Evolutionary conservation across 2,329 filamentous ascomycete species (phyloP).

Genomic region (Macrophomina phaseolina): DNA sequence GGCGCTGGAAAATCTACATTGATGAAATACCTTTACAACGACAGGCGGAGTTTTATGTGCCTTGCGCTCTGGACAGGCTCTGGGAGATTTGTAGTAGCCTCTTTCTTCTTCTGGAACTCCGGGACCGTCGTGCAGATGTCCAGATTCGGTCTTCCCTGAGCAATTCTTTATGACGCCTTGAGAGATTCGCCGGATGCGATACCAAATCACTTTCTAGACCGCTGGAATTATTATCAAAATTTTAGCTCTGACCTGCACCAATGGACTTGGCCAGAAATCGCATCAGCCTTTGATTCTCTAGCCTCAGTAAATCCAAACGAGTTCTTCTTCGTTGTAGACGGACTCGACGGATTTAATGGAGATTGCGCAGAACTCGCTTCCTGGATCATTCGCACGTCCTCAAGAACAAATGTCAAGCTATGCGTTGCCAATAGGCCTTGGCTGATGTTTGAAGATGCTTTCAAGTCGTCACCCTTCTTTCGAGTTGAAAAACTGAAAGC

Average conservation of each 20-base stretch:
- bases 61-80: neutral
- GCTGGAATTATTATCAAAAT: neutral
- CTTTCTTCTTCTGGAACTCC: slow-evolving; percentile 27
- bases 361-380: neutral
- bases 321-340: slow-evolving; percentile 27
- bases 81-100: neutral
- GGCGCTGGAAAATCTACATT: slow-evolving; percentile 56
- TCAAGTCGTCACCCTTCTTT: slow-evolving; percentile 3
- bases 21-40: slow-evolving; percentile 41
- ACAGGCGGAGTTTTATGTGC: slow-evolving; percentile 3
- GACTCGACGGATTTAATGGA: slow-evolving; percentile 26
- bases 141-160: neutral
- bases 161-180: slow-evolving; percentile 12
- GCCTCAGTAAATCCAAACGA: neutral
- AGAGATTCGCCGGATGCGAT: neutral
- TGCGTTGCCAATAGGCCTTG: slow-evolving; percentile 14
- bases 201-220: neutral
- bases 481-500: slow-evolving; percentile 14
- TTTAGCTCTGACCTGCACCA: neutral
- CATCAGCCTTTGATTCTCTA: neutral
- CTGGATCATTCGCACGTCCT: neutral
- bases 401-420: slow-evolving; percentile 9
- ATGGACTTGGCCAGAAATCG: neutral
- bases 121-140: slow-evolving; percentile 22
- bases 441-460: slow-evolving; percentile 15